Evolutionary conservation across 371 early-diverging fungal genomes (phyloP).

Genomic region (Zychaea mexicana): DNA sequence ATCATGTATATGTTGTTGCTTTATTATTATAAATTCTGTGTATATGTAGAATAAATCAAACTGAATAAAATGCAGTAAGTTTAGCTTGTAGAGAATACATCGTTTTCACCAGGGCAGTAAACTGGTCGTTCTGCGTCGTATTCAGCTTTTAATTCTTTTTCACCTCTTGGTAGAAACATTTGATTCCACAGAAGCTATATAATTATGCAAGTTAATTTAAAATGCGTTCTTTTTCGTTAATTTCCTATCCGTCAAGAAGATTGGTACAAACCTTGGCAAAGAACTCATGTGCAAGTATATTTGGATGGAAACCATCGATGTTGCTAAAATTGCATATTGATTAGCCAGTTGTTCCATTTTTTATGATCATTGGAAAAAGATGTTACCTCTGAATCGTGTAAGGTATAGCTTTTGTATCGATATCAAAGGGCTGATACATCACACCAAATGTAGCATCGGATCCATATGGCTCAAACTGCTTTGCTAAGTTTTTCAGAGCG

Average conservation of each 20-base stretch:
- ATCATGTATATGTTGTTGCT: too few relatives aligned
- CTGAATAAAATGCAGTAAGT: not conserved
- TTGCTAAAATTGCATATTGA: constrained; percentile 26
- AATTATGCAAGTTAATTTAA: not conserved
- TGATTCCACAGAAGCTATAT: constrained; percentile 13
- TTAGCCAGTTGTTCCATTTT: too few relatives aligned
- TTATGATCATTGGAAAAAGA: too few relatives aligned
- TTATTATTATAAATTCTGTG: too few relatives aligned
- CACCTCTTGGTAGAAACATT: constrained; percentile 8
- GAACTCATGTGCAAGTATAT: constrained; percentile 22
- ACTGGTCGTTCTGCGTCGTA: constrained; percentile 15
- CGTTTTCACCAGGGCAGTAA: constrained; percentile 26
- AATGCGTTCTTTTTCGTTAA: not conserved
- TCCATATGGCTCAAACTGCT: not conserved
- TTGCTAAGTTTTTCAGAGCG: constrained; percentile 1
- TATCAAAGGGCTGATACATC: constrained; percentile 29
- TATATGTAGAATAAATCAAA: not conserved
- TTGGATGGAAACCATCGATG: constrained; percentile 40
- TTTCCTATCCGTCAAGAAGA: not conserved
- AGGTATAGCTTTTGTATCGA: constrained; percentile 13
- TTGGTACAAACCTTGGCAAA: constrained; percentile 28
- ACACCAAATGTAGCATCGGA: constrained; percentile 17
- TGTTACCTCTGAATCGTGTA: not conserved
- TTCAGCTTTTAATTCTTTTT: not conserved
- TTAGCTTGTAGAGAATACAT: constrained; percentile 10